Base-by-base conservation (phyloP, 192 early-diverging fungal species). In the Coemansia sp. region DNA sequence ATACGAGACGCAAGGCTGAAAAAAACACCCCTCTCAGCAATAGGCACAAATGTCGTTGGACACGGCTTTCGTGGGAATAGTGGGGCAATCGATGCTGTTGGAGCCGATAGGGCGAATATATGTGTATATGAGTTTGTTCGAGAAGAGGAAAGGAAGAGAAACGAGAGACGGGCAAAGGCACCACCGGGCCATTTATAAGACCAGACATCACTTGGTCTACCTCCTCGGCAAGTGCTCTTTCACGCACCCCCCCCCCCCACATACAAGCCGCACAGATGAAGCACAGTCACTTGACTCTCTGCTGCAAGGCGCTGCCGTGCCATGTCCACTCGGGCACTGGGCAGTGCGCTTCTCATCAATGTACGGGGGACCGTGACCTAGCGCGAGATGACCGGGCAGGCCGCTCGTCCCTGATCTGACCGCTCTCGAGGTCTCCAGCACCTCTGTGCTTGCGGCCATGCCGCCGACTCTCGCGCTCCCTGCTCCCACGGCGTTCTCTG, bases 391-490 rank as follows among this genome's bases (percentile, higher is more conserved):
- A 35, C 53, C 53, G 20, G 22, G 47, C 22, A 27, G 1, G 10
- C 8, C 51, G 56, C 56, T 38, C 20, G 56, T 19, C n/a, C 20
- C 35, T 58, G 56, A 12, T 12, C 9, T 53, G 47, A 7, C 39
- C 47, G 37, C 5, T 2, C n/a, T 54, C 20, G 25, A 29, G 27
- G 4, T 66, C 62, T 41, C 32, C 60, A 17, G 72, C 58, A 0
- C 49, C 43, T 40, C 37, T 17, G 24, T 57, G 37, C 62, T 65
- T 62, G 24, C 56, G 58, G 60, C 40, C 39, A 15, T 35, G 49
- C 27, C 40, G 51, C 39, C 22, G 22, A 43, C 27, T 40, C 37
- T 65, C 49, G 27, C 35, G 32, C 35, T 58, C 29, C 27, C 29
- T 53, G 27, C 6, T 27, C 27, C 27, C 25, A 31, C 29, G 51